phyloP scores from a whole-genome alignment of 2,329 filamentous ascomycete genomes.

The Aspergillus sp. region DNA sequence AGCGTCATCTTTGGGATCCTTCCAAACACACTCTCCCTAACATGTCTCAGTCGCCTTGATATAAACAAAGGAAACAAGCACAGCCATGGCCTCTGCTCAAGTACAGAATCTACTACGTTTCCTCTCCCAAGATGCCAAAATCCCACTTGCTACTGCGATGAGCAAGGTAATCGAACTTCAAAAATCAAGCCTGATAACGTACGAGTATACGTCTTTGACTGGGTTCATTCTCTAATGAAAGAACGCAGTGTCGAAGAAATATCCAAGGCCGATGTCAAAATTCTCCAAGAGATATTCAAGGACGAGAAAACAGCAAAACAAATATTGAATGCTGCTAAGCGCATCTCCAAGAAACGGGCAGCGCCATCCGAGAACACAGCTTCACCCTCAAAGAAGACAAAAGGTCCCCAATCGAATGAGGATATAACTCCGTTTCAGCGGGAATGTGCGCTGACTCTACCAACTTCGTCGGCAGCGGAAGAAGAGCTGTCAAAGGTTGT shows the following conservation, averaged over 20 bases:
- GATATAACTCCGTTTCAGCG: slow-evolving; percentile 28
- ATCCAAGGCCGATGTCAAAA: slow-evolving; percentile 47
- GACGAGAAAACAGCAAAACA: slow-evolving; percentile 59
- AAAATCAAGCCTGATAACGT: slow-evolving; percentile 46
- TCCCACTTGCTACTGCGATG: slow-evolving; percentile 56
- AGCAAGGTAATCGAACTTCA: slow-evolving; percentile 56
- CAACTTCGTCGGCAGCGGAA: slow-evolving; percentile 45
- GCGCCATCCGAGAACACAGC: slow-evolving; percentile 34
- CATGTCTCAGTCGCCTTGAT: background rate
- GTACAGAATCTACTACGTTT: slow-evolving; percentile 54
- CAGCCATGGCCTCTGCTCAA: slow-evolving; percentile 23
- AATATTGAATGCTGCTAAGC: slow-evolving; percentile 57
- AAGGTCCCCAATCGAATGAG: slow-evolving; percentile 11
- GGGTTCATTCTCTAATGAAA: slow-evolving; percentile 7
- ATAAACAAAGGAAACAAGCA: background rate
- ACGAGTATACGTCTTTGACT: slow-evolving; percentile 10
- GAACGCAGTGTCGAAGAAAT: slow-evolving; percentile 40
- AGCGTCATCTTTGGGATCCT: background rate
- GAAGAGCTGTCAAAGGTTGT: slow-evolving; percentile 57
- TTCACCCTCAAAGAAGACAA: slow-evolving; percentile 41
- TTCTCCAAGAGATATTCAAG: slow-evolving; percentile 43
- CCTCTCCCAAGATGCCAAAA: slow-evolving; percentile 56
- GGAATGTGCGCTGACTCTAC: slow-evolving; percentile 36
- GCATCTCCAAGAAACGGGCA: slow-evolving; percentile 54
- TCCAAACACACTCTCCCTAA: background rate